Evolutionary conservation across 169 alveolate genomes (phyloP).

Genomic region (Eimeria necatrix): DNA sequence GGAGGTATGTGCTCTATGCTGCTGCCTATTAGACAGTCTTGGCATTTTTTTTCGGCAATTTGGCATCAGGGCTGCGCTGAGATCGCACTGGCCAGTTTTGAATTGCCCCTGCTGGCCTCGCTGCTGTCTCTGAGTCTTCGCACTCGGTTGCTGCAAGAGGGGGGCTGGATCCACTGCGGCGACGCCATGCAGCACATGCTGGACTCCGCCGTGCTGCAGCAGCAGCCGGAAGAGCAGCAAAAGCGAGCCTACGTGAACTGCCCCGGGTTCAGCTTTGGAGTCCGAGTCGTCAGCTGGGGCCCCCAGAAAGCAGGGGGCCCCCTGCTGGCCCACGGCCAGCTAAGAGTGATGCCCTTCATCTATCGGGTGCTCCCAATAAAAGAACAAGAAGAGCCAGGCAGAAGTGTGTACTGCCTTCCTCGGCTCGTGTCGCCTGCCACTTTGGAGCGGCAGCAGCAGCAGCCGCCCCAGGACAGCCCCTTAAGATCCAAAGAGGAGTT

Average conservation of each 20-base stretch:
- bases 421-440: conserved; percentile 65
- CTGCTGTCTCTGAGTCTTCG: conserved; percentile 19
- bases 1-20: background rate
- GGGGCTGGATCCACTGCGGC: conserved; percentile 49
- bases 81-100: background rate
- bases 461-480: background rate
- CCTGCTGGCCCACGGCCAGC: background rate
- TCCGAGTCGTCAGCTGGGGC: background rate
- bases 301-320: background rate
- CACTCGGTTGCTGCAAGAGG: conserved; percentile 3
- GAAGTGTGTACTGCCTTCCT: conserved; percentile 73
- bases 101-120: background rate
- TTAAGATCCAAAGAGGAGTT: background rate
- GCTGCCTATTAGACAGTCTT: too few species aligned
- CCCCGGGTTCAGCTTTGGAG: conserved; percentile 51
- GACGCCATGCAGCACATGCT: conserved; percentile 13
- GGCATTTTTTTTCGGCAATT: background rate
- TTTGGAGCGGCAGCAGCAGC: background rate
- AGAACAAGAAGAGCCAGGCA: conserved; percentile 31
- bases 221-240: background rate
- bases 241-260: conserved; percentile 6
- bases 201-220: background rate
- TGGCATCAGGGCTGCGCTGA: background rate
- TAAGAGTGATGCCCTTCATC: background rate
- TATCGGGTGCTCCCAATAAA: conserved; percentile 28